Percentiles rank a stretch among this genome's conserved stretches.
These are phyloP conservation scores for Aegilops bicornis DNA, from an alignment of 176 grass and related monocot species.

Conservation along the genomic window DNA sequence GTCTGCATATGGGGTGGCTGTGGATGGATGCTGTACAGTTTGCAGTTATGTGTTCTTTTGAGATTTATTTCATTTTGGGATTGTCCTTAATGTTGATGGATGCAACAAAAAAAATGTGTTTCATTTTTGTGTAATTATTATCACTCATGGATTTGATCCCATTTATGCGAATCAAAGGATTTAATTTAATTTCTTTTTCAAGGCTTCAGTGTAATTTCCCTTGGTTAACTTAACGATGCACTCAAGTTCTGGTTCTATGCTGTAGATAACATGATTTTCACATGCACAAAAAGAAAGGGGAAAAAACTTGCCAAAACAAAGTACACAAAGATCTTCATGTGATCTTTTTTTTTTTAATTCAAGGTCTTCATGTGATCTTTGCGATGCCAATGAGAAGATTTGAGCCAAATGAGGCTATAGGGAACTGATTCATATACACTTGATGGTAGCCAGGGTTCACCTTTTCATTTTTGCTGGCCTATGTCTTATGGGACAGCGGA, in stretches of 20 bases:
- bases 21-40: slow-evolving; percentile 47
- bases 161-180: slow-evolving; percentile 24
- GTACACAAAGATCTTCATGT: neutral
- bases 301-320: neutral
- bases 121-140: slow-evolving; percentile 22
- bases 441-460: neutral
- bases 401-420: neutral
- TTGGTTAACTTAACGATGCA: neutral
- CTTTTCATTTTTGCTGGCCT: neutral
- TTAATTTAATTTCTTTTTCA: slow-evolving; percentile 18
- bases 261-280: neutral
- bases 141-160: slow-evolving; percentile 1
- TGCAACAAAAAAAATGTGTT: neutral
- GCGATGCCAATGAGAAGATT: neutral
- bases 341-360: too few species aligned
- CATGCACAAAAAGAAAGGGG: neutral
- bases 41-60: slow-evolving; percentile 26
- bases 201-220: neutral
- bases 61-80: slow-evolving; percentile 11
- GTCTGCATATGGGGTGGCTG: neutral
- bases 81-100: slow-evolving; percentile 9
- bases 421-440: neutral
- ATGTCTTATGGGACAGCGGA: neutral
- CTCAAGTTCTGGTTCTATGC: neutral
- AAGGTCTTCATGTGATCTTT: neutral